Base-by-base conservation (phyloP, 2,329 filamentous ascomycete species). In the Fusarium caatingaense region DNA sequence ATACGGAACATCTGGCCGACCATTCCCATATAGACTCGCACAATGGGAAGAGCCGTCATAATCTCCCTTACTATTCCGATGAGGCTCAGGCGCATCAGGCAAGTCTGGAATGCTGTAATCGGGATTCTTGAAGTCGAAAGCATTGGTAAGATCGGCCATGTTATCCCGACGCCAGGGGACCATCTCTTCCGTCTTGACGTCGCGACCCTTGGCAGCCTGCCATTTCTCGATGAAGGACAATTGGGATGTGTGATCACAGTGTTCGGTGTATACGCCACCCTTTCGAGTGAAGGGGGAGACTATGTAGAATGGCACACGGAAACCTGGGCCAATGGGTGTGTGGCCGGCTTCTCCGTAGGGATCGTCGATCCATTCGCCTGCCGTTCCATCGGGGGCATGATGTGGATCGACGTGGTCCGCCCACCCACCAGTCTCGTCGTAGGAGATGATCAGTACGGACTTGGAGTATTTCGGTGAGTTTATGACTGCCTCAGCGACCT, bases 361-460 rank as follows among this genome's bases (percentile, higher is more conserved):
- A 12, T 64, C 61, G 10, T 64, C 50, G 0, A 64, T 64, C 61
- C 61, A 64, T 30, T 64, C 61, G 10, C 61, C 61, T 1, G 61
- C 8, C 0, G 61, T 64, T 3, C 25, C 59, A 45, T 45, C 37
- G 0, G 61, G 61, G 0, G 61, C 28, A 0, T 55, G 54, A 4
- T 64, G 64, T 1, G 61, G 61, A 6, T 25, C 44, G 0, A 64
- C 59, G 1, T 64, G 61, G 15, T 64, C 61, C 0, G 61, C 61
- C 61, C 61, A 64, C 0, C 61, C 61, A 7, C 61, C 61, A 1
- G 61, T 64, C 12, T 64, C 61, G 8, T 64, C 61, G 3, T 64
- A 64, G 0, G 61, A 64, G 4, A 64, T 15, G 1, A 64, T 64
- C 0, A 64, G 8, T 0, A 18, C 59, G 2, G 59, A 57, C 7